A percentile compares a stretch with the other conserved stretches of the same genome.
Evolutionary conservation across 192 early-diverging fungal genomes (phyloP).

Genomic region (Backusella luteola): DNA sequence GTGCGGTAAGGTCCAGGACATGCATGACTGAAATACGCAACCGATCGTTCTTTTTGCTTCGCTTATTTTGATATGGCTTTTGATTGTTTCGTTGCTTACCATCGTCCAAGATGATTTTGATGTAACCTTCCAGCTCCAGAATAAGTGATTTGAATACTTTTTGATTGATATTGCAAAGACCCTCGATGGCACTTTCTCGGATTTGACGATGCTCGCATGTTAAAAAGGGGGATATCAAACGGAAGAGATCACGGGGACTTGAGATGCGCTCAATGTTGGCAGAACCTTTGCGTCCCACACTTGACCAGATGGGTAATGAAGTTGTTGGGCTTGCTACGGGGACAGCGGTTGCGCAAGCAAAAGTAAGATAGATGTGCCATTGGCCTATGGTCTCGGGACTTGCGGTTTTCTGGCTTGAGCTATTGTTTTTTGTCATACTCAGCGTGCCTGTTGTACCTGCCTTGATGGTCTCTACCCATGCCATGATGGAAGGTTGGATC

Average conservation of each 20-base stretch:
- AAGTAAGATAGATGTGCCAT: slow-evolving; percentile 72
- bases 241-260: slow-evolving; percentile 60
- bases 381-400: slow-evolving; percentile 68
- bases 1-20: slow-evolving; percentile 65
- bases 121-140: slow-evolving; percentile 61
- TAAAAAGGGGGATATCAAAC: slow-evolving; percentile 63
- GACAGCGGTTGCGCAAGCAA: slow-evolving; percentile 67
- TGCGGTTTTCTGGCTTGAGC: slow-evolving; percentile 39
- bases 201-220: slow-evolving; percentile 64
- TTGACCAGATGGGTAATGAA: slow-evolving; percentile 23
- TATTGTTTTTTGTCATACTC: slow-evolving; percentile 41
- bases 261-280: slow-evolving; percentile 46
- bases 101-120: slow-evolving; percentile 62
- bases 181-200: slow-evolving; percentile 63
- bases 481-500: slow-evolving; percentile 59
- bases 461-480: slow-evolving; percentile 49
- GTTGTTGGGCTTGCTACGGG: slow-evolving; percentile 34
- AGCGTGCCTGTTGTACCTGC: slow-evolving; percentile 49
- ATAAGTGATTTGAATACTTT: slow-evolving; percentile 66
- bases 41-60: slow-evolving; percentile 62
- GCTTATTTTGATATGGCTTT: slow-evolving; percentile 55
- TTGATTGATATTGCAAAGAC: slow-evolving; percentile 64
- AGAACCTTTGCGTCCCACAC: slow-evolving; percentile 44
- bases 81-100: slow-evolving; percentile 48
- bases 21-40: slow-evolving; percentile 73